Conservation (phyloP, 1,284 basidiomycete genomes). For the Acaromyces ingoldii region DNA sequence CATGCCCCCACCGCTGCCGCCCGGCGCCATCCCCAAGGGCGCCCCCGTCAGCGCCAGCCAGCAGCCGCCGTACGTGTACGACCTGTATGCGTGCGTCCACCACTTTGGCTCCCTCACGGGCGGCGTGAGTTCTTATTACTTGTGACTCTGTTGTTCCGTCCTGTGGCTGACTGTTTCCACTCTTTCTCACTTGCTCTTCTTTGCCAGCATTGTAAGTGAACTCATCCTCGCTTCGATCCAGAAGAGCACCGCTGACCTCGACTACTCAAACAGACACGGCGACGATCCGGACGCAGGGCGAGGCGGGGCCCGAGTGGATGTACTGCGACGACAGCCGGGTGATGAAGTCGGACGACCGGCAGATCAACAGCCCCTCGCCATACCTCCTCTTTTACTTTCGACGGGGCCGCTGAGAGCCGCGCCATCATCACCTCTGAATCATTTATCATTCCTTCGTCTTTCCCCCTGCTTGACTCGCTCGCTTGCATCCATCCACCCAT, state of each 20-base stretch:
- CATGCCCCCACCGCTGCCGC: conserved; percentile 63
- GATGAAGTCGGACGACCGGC: conserved; percentile 25
- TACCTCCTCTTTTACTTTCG: background rate
- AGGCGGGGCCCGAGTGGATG: conserved; percentile 25
- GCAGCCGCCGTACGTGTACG: conserved; percentile 52
- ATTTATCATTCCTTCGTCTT: too few relatives aligned
- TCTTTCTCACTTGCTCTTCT: too few relatives aligned
- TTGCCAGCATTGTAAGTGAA: too few relatives aligned
- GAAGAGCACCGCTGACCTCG: too few relatives aligned
- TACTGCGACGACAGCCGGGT: conserved; percentile 48
- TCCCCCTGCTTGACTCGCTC: too few relatives aligned
- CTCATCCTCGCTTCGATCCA: too few relatives aligned
- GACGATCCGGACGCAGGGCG: conserved; percentile 32
- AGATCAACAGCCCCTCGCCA: conserved; percentile 17
- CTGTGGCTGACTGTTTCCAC: too few relatives aligned
- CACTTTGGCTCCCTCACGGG: conserved; percentile 40
- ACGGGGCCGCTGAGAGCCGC: background rate
- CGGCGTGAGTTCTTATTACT: too few relatives aligned
- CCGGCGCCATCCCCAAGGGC: conserved; percentile 14
- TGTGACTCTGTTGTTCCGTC: too few relatives aligned
- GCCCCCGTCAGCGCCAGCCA: conserved; percentile 27
- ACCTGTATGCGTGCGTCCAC: conserved; percentile 53
- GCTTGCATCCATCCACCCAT: too few relatives aligned
- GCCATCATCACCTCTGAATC: too few relatives aligned
- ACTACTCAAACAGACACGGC: conserved; percentile 38